These are phyloP conservation scores for Peniophora sp. DNA, from an alignment of 1,284 basidiomycete species.

Conservation along the genomic window DNA sequence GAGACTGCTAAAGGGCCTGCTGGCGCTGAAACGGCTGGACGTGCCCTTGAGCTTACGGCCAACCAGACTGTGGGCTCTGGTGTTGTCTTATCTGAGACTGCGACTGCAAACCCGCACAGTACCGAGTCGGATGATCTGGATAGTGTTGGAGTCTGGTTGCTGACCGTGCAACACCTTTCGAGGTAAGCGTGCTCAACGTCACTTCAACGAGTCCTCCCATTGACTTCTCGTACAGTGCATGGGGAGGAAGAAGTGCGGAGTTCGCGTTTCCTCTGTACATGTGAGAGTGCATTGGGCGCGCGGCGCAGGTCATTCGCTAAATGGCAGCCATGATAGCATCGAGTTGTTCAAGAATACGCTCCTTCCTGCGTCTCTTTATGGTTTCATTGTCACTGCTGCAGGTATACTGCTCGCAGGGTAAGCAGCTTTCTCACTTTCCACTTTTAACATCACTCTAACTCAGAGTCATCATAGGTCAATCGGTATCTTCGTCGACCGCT, in stretches of 20 bases:
- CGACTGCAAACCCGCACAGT: too few species aligned
- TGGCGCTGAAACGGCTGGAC: too few species aligned
- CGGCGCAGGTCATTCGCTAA: too few species aligned
- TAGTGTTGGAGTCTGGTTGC: not conserved
- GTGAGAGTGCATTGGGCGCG: not conserved
- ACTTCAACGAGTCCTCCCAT: not conserved
- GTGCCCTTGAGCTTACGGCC: too few species aligned
- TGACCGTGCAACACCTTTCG: slow-evolving; percentile 2
- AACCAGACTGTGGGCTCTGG: not conserved
- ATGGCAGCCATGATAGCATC: slow-evolving; percentile 14
- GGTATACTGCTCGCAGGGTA: slow-evolving; percentile 18
- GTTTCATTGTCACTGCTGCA: slow-evolving; percentile 26
- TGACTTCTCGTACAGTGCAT: slow-evolving; percentile 18
- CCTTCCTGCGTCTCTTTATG: slow-evolving; percentile 37
- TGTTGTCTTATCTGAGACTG: too few species aligned
- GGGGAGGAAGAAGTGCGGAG: slow-evolving; percentile 29
- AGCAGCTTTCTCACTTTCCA: not conserved
- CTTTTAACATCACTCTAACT: too few species aligned
- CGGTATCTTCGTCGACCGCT: slow-evolving; percentile 31
- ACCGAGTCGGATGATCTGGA: not conserved
- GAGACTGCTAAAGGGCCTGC: too few species aligned
- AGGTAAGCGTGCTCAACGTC: not conserved
- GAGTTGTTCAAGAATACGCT: slow-evolving; percentile 32
- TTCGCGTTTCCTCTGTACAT: slow-evolving; percentile 36
- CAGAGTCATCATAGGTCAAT: too few species aligned